phyloP scores from a whole-genome alignment of 768 basidiomycete species.

The Phylloporus scabripes region DNA sequence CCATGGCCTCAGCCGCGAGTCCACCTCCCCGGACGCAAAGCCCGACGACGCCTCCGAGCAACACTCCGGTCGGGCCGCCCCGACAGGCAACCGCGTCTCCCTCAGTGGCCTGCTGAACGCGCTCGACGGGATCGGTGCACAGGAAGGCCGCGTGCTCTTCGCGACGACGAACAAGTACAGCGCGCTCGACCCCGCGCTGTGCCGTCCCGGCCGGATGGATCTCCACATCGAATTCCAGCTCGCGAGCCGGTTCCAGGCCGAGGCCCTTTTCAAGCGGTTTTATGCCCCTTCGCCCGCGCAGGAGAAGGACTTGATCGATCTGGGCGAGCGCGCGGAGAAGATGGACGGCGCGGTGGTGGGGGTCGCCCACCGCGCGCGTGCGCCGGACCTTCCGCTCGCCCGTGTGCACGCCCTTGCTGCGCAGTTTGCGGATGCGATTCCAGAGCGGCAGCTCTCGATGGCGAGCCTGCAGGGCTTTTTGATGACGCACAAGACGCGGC shows the following conservation, averaged over 20 bases:
- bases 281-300: slow-evolving; percentile 40
- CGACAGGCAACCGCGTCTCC: slow-evolving; percentile 39
- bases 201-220: slow-evolving; percentile 77
- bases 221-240: slow-evolving; percentile 70
- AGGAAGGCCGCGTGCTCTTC: slow-evolving; percentile 77
- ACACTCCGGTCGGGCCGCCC: slow-evolving; percentile 4
- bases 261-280: slow-evolving; percentile 62
- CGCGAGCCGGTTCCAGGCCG: slow-evolving; percentile 65
- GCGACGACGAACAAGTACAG: slow-evolving; percentile 74
- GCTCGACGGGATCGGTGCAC: slow-evolving; percentile 74
- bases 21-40: not conserved
- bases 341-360: too few species aligned
- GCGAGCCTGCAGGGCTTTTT: slow-evolving; percentile 52
- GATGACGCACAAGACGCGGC: slow-evolving; percentile 61
- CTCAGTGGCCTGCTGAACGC: slow-evolving; percentile 74
- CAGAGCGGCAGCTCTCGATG: slow-evolving; percentile 40
- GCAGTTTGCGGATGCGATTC: slow-evolving; percentile 50
- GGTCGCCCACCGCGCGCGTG: slow-evolving; percentile 30
- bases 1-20: slow-evolving; percentile 36
- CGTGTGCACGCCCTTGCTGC: slow-evolving; percentile 45
- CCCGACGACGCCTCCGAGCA: slow-evolving; percentile 12
- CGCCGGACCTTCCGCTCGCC: slow-evolving; percentile 36
- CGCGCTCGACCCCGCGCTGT: slow-evolving; percentile 67
- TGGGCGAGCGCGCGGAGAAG: not conserved
- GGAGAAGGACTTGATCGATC: slow-evolving; percentile 1